Evolutionary conservation across 2,329 filamentous ascomycete genomes (phyloP), one percentile per base, ranked within the genome.

Genomic region (Emergomyces africanus): DNA sequence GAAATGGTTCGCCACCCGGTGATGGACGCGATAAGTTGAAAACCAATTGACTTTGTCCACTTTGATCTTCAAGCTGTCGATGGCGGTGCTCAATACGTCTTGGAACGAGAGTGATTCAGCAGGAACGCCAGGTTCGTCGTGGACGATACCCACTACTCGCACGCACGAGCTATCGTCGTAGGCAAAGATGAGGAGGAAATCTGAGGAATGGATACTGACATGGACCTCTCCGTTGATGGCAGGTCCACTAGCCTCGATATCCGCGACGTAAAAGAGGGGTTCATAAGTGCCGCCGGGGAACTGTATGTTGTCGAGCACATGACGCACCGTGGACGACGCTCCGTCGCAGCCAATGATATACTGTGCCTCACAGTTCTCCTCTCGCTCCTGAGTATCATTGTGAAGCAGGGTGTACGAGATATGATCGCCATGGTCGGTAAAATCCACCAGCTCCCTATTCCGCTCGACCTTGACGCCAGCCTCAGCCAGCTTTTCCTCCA

Each of bases 291-390:
- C 73, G 0, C 77, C 77, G 5, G 74, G 69, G 56, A 75, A 79
- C 5, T 66, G 66, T 28, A 78, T 67, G n/a, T 33, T 9, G 20
- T 64, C 65, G 25, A 74, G 71, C 0, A 65, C 62, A 57, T 77
- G 75, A 37, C 85, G 74, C 0, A 82, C 83, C 83, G 84, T 87
- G 58, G 79, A 83, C 65, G 85, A 83, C 0, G 86, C 85, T 0
- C 86, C 86, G 63, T 88, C 85, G 51, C 82, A 85, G 0, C 85
- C 86, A 3, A 89, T 76, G 39, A 89, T 75, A 71, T 73, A 20
- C 48, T 33, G 15, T 23, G 59, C 59, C 12, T 61, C 9, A 48
- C 28, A 30, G n/a, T 53, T 53, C 41, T 57, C 42, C 30, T 57
- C 42, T 14, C 10, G 12, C 28, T 37, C 41, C 42, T 37, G 28